phyloP scores from a whole-genome alignment of 371 early-diverging fungal species.

The Mucor velutinosus region DNA sequence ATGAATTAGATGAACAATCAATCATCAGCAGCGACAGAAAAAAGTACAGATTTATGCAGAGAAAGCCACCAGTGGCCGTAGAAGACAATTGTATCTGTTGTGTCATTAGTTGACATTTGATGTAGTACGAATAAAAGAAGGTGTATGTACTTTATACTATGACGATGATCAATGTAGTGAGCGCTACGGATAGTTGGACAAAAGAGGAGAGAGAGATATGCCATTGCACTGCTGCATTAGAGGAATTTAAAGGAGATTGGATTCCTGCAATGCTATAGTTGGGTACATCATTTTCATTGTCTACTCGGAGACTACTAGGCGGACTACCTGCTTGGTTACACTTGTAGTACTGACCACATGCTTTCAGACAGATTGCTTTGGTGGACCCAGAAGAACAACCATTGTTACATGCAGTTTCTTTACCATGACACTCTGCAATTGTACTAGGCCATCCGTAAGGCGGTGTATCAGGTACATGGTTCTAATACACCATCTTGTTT shows the following conservation, averaged over 20 bases:
- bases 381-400: constrained; percentile 23
- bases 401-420: constrained; percentile 21
- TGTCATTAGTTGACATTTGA: constrained; percentile 18
- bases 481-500: constrained; percentile 8
- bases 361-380: constrained; percentile 23
- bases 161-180: not conserved
- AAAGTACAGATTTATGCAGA: not conserved
- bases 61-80: not conserved
- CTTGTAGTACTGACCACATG: constrained; percentile 24
- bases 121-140: not conserved
- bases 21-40: not conserved
- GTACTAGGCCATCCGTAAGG: constrained; percentile 44
- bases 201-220: not conserved
- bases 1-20: not conserved
- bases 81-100: constrained; percentile 18
- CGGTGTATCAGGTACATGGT: constrained; percentile 37
- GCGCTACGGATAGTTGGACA: constrained; percentile 1
- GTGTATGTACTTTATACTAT: not conserved
- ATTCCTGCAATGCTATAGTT: constrained; percentile 5
- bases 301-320: constrained; percentile 22
- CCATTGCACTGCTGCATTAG: not conserved
- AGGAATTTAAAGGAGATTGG: not conserved
- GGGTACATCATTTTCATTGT: constrained; percentile 17
- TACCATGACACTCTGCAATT: constrained; percentile 36
- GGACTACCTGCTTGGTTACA: constrained; percentile 34